Evolutionary conservation across 2,329 filamentous ascomycete genomes (phyloP).

Genomic region (Ilyonectria mors-panacis): DNA sequence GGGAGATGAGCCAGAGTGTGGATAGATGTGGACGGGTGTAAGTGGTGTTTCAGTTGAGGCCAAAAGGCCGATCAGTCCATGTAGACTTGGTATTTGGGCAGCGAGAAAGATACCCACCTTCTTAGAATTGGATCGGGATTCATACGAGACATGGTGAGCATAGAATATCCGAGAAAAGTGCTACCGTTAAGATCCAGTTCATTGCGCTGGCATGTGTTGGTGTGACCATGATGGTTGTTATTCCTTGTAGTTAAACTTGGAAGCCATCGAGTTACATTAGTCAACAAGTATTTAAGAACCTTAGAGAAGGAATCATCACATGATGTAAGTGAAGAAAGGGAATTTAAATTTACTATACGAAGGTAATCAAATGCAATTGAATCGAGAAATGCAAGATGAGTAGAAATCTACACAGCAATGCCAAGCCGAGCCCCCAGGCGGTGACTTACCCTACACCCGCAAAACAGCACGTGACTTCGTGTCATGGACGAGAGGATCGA

Average conservation of each 20-base stretch:
- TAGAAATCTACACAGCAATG: background rate
- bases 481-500: conserved; percentile 49
- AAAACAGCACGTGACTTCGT: conserved; percentile 53
- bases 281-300: too few species aligned
- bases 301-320: background rate
- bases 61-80: background rate
- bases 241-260: too few species aligned
- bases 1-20: conserved; percentile 57
- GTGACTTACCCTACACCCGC: conserved; percentile 16
- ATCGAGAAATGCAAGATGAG: too few species aligned
- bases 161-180: too few species aligned
- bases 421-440: background rate
- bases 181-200: too few species aligned
- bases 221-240: too few species aligned
- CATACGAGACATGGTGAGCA: background rate
- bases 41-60: background rate
- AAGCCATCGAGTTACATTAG: too few species aligned
- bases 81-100: conserved; percentile 11
- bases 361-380: too few species aligned
- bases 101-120: conserved; percentile 6
- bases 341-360: too few species aligned
- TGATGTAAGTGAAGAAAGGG: background rate
- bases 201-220: too few species aligned
- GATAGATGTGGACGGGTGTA: conserved; percentile 34
- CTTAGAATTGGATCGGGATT: background rate